A percentile compares a stretch with the other conserved stretches of the same genome.
Conservation (phyloP, 345 rosid genomes). For the Murraya paniculata region DNA sequence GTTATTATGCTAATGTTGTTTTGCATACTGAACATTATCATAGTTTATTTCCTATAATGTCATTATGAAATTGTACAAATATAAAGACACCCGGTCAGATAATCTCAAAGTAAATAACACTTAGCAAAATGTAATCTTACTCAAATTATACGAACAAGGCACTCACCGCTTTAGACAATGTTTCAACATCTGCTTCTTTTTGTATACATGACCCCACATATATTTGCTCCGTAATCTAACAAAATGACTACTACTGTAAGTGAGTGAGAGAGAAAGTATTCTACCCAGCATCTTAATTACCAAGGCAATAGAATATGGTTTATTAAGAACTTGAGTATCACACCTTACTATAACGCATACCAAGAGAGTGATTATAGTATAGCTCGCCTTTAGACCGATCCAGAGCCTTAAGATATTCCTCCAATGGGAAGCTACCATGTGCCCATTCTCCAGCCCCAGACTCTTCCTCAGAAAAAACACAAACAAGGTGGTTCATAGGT, state of each 20-base stretch:
- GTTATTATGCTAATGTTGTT: background rate
- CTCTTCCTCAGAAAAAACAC: conserved; percentile 67
- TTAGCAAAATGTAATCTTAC: background rate
- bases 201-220: conserved; percentile 88
- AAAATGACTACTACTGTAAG: conserved; percentile 8
- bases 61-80: conserved; percentile 1
- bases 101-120: background rate
- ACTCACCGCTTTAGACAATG: conserved; percentile 62
- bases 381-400: conserved; percentile 91
- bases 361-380: conserved; percentile 76
- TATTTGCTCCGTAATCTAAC: conserved; percentile 86
- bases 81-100: background rate
- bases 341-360: conserved; percentile 93
- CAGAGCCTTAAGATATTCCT: conserved; percentile 83
- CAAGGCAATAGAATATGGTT: conserved; percentile 1
- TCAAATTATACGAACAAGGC: background rate
- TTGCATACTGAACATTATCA: background rate
- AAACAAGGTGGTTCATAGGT: conserved; percentile 52
- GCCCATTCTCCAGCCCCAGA: conserved; percentile 91
- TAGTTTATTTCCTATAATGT: background rate
- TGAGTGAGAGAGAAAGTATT: conserved; percentile 8
- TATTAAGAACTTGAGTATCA: conserved; percentile 11
- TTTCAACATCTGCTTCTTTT: conserved; percentile 72
- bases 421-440: conserved; percentile 82
- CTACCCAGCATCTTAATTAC: background rate